Evolutionary conservation across 768 basidiomycete species (phyloP).

Genomic region (Pleurotus tuber-regium): DNA sequence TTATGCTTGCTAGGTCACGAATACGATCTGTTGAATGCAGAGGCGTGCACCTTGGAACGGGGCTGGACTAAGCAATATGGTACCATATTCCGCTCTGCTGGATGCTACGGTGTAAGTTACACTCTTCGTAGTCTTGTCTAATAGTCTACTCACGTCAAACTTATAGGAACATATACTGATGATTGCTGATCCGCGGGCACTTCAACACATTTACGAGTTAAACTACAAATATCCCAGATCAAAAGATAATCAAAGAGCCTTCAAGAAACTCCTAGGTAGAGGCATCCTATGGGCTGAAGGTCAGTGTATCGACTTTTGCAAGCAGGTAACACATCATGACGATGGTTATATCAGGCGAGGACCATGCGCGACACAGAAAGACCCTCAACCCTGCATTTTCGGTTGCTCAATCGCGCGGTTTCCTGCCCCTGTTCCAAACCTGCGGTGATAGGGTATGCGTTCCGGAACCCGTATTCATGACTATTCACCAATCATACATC

Average conservation of each 20-base stretch:
- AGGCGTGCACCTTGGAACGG: constrained; percentile 27
- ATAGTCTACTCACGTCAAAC: not conserved
- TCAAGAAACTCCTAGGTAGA: constrained; percentile 47
- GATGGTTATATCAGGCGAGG: constrained; percentile 25
- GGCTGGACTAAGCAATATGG: constrained; percentile 25
- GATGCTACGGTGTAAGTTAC: constrained; percentile 5
- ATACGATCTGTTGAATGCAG: constrained; percentile 7
- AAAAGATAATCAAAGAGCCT: constrained; percentile 46
- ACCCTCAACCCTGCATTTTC: constrained; percentile 57
- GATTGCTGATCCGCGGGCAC: constrained; percentile 54
- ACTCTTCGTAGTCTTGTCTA: not conserved
- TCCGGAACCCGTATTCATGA: constrained; percentile 15
- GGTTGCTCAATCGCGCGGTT: constrained; percentile 36
- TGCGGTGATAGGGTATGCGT: constrained; percentile 38
- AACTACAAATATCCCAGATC: constrained; percentile 53
- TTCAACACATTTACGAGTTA: constrained; percentile 56
- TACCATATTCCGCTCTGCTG: constrained; percentile 17
- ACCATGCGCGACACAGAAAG: constrained; percentile 51
- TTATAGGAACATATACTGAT: constrained; percentile 50
- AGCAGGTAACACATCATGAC: not conserved
- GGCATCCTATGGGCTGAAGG: constrained; percentile 57
- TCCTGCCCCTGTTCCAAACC: constrained; percentile 45
- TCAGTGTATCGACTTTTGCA: constrained; percentile 18
- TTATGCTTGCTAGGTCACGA: constrained; percentile 7
- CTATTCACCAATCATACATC: too few species aligned